A percentile compares a stretch with the other conserved stretches of the same genome.
Conservation (phyloP, 1,284 basidiomycete species). For the Mycena citricolor region DNA sequence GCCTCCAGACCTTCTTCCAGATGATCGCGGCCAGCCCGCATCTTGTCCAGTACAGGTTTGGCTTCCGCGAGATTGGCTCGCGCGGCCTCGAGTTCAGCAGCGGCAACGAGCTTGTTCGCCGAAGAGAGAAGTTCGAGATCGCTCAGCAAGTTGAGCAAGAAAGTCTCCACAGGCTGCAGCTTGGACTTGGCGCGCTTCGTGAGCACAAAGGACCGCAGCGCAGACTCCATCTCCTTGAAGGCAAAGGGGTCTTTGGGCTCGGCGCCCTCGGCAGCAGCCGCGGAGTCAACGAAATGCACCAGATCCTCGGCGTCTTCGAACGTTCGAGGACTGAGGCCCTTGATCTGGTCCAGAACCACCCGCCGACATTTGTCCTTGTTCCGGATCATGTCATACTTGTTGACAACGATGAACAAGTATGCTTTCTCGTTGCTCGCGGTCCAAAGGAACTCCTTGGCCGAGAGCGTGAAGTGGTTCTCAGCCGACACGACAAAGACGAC, state of each 20-base stretch:
- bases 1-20: slow-evolving; percentile 80
- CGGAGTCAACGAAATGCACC: slow-evolving; percentile 98
- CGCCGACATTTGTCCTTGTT: slow-evolving; percentile 94
- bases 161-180: slow-evolving; percentile 93
- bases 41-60: slow-evolving; percentile 85
- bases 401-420: slow-evolving; percentile 98
- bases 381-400: slow-evolving; percentile 95
- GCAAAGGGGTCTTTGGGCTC: slow-evolving; percentile 29
- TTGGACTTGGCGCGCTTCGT: slow-evolving; percentile 95
- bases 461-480: slow-evolving; percentile 98
- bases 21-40: slow-evolving; percentile 72
- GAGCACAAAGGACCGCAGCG: slow-evolving; percentile 92
- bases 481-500: slow-evolving; percentile 98
- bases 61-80: slow-evolving; percentile 68
- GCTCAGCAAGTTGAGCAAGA: slow-evolving; percentile 84
- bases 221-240: slow-evolving; percentile 90
- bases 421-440: slow-evolving; percentile 97
- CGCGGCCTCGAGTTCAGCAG: slow-evolving; percentile 78
- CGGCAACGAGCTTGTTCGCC: slow-evolving; percentile 86
- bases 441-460: slow-evolving; percentile 92
- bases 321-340: slow-evolving; percentile 87
- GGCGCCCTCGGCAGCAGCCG: slow-evolving; percentile 58
- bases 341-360: slow-evolving; percentile 93
- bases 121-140: slow-evolving; percentile 88
- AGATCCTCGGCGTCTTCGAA: slow-evolving; percentile 91